Conservation (phyloP, 139 green algal species). For the Choricystis sp. region DNA sequence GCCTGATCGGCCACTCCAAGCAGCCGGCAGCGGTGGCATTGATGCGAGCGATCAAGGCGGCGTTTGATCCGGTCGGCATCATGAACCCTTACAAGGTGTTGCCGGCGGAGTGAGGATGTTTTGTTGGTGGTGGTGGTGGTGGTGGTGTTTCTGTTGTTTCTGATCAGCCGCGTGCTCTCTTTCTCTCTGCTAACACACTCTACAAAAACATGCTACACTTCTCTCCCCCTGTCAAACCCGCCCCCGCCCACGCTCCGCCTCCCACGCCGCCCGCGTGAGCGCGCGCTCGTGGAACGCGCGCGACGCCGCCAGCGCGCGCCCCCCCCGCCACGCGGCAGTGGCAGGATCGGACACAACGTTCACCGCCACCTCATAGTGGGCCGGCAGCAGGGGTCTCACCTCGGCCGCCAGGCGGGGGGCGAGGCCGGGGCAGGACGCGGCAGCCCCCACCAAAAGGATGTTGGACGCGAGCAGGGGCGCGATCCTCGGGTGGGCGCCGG, state of each 20-base stretch:
- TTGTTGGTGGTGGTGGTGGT: no score
- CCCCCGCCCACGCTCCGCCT: no score
- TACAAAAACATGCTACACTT: no score
- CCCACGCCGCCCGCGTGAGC: neutral
- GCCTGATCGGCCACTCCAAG: constrained; percentile 63
- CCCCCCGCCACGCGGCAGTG: neutral
- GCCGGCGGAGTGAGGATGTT: no score
- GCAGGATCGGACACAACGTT: neutral
- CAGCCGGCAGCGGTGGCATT: constrained; percentile 33
- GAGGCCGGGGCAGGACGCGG: neutral
- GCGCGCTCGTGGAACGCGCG: neutral
- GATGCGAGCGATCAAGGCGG: constrained; percentile 73
- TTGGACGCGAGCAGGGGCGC: neutral
- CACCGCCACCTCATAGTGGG: neutral
- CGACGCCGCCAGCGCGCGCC: neutral
- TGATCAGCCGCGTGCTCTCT: no score
- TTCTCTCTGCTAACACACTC: no score
- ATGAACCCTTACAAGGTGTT: constrained; percentile 96
- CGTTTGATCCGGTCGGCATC: constrained; percentile 76
- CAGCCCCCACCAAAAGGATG: neutral
- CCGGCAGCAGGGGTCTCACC: neutral
- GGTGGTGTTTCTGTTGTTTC: no score
- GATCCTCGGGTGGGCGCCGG: neutral
- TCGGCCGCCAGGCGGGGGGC: neutral
- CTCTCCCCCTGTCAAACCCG: no score